Evolutionary conservation across 2,329 filamentous ascomycete genomes (phyloP).

Genomic region (Sporothrix schenckii): DNA sequence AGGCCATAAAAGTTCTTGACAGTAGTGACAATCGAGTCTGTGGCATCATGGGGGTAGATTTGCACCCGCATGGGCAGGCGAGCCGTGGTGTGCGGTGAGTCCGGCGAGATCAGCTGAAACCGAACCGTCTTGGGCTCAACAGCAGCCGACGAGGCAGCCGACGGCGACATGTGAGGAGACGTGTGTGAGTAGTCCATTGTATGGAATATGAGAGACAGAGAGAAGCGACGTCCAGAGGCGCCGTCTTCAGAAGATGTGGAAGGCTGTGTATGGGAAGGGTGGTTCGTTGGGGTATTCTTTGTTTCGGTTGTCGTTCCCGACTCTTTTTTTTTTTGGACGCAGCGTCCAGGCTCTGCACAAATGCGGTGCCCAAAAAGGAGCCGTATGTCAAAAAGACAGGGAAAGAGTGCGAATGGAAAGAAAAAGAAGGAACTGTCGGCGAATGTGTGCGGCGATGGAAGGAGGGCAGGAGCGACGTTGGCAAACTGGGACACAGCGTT

Average conservation of each 20-base stretch:
- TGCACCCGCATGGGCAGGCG: constrained; percentile 83
- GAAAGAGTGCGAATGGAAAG: not conserved
- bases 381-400: not conserved
- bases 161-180: constrained; percentile 31
- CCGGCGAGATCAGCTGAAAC: constrained; percentile 73
- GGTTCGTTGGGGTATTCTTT: not conserved
- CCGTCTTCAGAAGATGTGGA: constrained; percentile 1
- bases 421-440: constrained; percentile 15
- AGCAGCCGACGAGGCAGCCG: constrained; percentile 43
- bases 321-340: not conserved
- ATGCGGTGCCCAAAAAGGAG: constrained; percentile 4
- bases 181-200: constrained; percentile 34
- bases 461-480: not conserved
- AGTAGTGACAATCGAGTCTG: constrained; percentile 95
- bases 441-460: constrained; percentile 17
- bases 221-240: not conserved
- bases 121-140: constrained; percentile 71
- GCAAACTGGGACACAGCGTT: constrained; percentile 14
- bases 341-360: constrained; percentile 8
- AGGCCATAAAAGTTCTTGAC: constrained; percentile 99
- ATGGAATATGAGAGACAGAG: not conserved
- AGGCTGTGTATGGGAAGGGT: not conserved
- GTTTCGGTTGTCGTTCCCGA: not conserved
- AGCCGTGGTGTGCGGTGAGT: constrained; percentile 69
- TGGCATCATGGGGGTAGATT: constrained; percentile 94